These are phyloP conservation scores for Taiozyma sp. DNA, from an alignment of 1,139 yeast genomes.

Conservation along the genomic window DNA sequence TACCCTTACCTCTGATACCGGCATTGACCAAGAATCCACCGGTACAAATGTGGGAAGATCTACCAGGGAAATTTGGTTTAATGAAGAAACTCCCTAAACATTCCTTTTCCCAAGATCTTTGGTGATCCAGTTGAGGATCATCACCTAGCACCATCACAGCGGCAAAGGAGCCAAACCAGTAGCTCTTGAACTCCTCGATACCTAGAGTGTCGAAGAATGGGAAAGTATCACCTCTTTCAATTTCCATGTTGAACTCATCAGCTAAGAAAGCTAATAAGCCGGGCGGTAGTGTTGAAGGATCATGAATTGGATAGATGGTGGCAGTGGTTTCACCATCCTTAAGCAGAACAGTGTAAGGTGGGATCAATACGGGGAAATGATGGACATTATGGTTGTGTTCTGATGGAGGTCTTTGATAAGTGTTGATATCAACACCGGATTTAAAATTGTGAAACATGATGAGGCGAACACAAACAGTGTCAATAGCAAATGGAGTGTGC, in stretches of 20 bases:
- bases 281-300: conserved; percentile 60
- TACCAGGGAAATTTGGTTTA: conserved; percentile 88
- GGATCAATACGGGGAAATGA: conserved; percentile 22
- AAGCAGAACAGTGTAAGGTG: conserved; percentile 59
- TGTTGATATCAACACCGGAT: neutral
- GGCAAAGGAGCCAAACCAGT: conserved; percentile 82
- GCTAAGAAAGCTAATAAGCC: conserved; percentile 77
- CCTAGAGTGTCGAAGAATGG: conserved; percentile 79
- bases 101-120: conserved; percentile 82
- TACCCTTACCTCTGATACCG: conserved; percentile 89
- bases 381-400: conserved; percentile 7
- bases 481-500: no score
- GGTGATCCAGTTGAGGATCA: conserved; percentile 49
- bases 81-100: conserved; percentile 82
- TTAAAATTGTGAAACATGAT: neutral
- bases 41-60: conserved; percentile 91
- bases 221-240: conserved; percentile 82
- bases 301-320: conserved; percentile 80
- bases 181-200: conserved; percentile 66
- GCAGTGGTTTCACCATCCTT: conserved; percentile 92
- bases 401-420: neutral
- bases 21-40: conserved; percentile 88
- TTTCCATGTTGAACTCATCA: conserved; percentile 92
- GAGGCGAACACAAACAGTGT: no score
- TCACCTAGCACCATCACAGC: conserved; percentile 87